Evolutionary conservation across 1,139 yeast species (phyloP).

Genomic region (Yamadazyma epiphylla): DNA sequence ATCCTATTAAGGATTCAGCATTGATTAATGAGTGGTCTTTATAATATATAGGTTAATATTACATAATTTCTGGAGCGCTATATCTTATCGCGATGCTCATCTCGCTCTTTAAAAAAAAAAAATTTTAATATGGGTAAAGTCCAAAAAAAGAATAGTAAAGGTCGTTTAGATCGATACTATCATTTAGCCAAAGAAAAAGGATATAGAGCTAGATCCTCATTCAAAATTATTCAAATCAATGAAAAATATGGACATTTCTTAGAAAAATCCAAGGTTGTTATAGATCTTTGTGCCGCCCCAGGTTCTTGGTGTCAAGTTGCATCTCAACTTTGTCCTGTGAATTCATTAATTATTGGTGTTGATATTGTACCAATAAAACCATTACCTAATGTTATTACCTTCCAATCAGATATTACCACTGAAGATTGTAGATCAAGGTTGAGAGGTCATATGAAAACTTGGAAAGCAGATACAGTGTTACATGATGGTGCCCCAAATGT

Average conservation of each 20-base stretch:
- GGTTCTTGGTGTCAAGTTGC: conserved; percentile 99
- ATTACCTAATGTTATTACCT: conserved; percentile 87
- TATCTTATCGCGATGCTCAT: conserved; percentile 12
- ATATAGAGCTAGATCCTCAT: conserved; percentile 97
- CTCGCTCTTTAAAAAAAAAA: conserved; percentile 7
- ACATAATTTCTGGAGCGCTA: too few relatives aligned
- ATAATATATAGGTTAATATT: too few relatives aligned
- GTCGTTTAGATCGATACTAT: conserved; percentile 98
- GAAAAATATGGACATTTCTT: conserved; percentile 94
- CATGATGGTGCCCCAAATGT: conserved; percentile 99
- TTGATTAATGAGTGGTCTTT: conserved; percentile 25
- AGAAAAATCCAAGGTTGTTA: conserved; percentile 94
- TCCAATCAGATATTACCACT: conserved; percentile 95
- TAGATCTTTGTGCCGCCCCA: conserved; percentile 98
- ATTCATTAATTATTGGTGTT: conserved; percentile 92
- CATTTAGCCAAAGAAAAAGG: conserved; percentile 96
- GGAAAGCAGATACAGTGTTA: conserved; percentile 97
- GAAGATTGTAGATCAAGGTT: conserved; percentile 94
- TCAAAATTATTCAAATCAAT: conserved; percentile 90
- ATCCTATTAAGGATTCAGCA: conserved; percentile 16
- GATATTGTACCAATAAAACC: conserved; percentile 97
- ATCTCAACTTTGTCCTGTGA: conserved; percentile 84
- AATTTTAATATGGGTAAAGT: conserved; percentile 71
- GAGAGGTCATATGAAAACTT: conserved; percentile 94
- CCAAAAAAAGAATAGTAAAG: conserved; percentile 95